Evolutionary conservation across 257 asterid species (phyloP), one percentile per base, ranked within the genome.

Genomic region (Sherardia arvensis): DNA sequence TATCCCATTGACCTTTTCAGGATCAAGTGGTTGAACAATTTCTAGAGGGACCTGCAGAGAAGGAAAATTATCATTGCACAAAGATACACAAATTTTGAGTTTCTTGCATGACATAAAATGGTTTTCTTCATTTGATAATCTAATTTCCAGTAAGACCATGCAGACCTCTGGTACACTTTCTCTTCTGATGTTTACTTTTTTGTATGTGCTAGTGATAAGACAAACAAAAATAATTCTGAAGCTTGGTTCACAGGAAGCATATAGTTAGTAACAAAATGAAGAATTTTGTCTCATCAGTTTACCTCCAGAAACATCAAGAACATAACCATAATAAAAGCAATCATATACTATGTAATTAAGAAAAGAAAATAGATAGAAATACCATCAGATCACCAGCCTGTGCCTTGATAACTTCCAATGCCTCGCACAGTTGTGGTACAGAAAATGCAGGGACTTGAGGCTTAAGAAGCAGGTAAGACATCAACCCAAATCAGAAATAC

Each of bases 391-490:
- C 77, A 47, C 66, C 66, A 60, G 95, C 95, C 78, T 48, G 84
- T 69, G 70, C 84, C 62, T 70, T 71, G 76, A 91, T 87, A 79
- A 73, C 96, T 45, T 79, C 78, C 95, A 87, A 85, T 64, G 97
- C 97, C 81, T 91, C 95, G 68, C 85, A 72, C 59, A 74, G 76
- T 79, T 91, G 97, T 47, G 85, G 85, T 60, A 84, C 95, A 27
- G 87, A 87, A 76, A 85, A 91, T 32, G 95, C 95, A 40, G 97
- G 97, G 66, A 91, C 87, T 67, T 65, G 76, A 84, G 83, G 86
- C 97, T 91, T 82, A 77, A 86, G 75, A 70, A 80, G 71, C 72
- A 85, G 79, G 79, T 70, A 77, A 77, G 71, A 74, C 73, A 77
- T 78, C 81, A 85, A 72, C 64, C 64, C 69, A 70, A 71, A 74